A percentile compares a stretch with the other conserved stretches of the same genome.
Conservation (phyloP, 495 filamentous ascomycete genomes). For the Hypoxylon intermedium region DNA sequence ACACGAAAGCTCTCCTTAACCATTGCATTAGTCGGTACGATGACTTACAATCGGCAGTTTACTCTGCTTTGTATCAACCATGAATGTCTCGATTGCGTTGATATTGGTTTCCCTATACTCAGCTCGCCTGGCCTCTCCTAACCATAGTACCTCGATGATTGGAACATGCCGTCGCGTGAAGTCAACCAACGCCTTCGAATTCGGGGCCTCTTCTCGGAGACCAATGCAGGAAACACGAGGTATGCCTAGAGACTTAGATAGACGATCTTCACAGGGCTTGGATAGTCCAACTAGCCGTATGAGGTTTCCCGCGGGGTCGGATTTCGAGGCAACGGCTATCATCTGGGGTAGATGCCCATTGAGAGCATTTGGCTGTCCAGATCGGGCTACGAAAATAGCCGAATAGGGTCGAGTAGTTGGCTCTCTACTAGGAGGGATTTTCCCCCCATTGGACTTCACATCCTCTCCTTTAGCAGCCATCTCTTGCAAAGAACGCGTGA, state of each 20-base stretch:
- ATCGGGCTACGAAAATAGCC: slow-evolving; percentile 61
- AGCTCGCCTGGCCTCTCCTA: slow-evolving; percentile 31
- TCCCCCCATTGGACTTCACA: neutral
- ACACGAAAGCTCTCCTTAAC: neutral
- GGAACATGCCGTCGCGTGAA: slow-evolving; percentile 57
- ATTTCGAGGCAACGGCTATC: slow-evolving; percentile 57
- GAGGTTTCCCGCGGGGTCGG: slow-evolving; percentile 43
- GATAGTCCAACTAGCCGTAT: slow-evolving; percentile 64
- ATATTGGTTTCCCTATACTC: slow-evolving; percentile 37
- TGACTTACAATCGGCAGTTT: slow-evolving; percentile 3
- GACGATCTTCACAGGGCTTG: slow-evolving; percentile 56
- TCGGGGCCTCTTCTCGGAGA: slow-evolving; percentile 56
- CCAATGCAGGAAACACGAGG: slow-evolving; percentile 67
- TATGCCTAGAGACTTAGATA: slow-evolving; percentile 60
- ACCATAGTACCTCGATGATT: slow-evolving; percentile 38
- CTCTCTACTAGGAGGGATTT: slow-evolving; percentile 1
- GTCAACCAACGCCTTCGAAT: slow-evolving; percentile 56
- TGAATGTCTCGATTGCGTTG: slow-evolving; percentile 45
- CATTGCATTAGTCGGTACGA: neutral
- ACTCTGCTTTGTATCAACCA: slow-evolving; percentile 48
- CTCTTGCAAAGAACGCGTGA: slow-evolving; percentile 61
- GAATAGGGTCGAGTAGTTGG: slow-evolving; percentile 42
- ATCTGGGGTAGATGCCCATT: slow-evolving; percentile 68
- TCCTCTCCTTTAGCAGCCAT: slow-evolving; percentile 36
- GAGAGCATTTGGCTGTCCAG: slow-evolving; percentile 57